Evolutionary conservation across 2,329 filamentous ascomycete genomes (phyloP), one percentile per base, ranked within the genome.

Genomic region (Arachnopeziza araneosa): DNA sequence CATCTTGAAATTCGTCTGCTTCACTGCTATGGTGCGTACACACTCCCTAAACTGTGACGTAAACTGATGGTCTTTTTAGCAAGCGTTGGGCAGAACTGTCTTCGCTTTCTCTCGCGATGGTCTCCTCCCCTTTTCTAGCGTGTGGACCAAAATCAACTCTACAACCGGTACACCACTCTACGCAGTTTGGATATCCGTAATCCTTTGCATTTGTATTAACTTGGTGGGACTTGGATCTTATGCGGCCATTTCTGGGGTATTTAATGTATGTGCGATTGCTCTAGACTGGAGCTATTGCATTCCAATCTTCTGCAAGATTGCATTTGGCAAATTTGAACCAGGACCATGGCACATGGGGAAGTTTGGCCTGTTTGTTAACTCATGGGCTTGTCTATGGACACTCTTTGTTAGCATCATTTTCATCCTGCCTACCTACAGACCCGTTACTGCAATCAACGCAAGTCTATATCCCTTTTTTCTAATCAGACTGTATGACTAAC

Each of bases 31-130:
- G 66, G 64, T 63, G 57, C 19, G 61, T 44, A 55, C 10, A n/a
- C 49, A 10, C 48, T 74, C 81, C 67, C 66, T 82, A 21, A 80
- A 80, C 17, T 73, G 76, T 51, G n/a, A n/a, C n/a, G 78, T 77
- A 10, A 48, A 60, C 59, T 63, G 50, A 64, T 56, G n/a, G 17
- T 2, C 14, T 5, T 48, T 44, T 9, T 54, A 66, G 78, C 76
- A 70, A 79, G 75, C 69, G 75, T 81, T 71, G 73, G 78, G 68
- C 70, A 73, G 55, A 66, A 72, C 61, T 1, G 82, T 86, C 64
- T 86, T 84, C 69, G 83, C 83, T 50, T 83, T 86, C 3, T 83
- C 83, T 26, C 78, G 83, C 52, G 83, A 86, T 66, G 82, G 83
- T 44, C 81, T 86, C 22, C 74, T 86, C 2, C 83, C 83, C 0